These are phyloP conservation scores for Coriolopsis trogii DNA, from an alignment of 1,284 basidiomycete genomes.

Conservation along the genomic window DNA sequence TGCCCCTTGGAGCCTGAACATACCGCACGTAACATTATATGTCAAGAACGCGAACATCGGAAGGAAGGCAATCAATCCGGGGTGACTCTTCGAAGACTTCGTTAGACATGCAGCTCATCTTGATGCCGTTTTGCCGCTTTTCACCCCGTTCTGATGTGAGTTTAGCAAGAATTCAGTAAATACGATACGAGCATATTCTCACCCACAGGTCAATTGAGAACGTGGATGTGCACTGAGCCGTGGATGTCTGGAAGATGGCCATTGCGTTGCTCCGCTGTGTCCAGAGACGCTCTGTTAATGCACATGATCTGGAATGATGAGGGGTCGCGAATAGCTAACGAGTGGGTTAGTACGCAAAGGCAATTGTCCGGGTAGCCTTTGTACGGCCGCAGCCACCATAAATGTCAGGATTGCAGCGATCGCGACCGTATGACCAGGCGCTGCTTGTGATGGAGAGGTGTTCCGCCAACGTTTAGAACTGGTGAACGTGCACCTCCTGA, in stretches of 20 bases:
- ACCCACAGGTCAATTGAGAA: slow-evolving; percentile 38
- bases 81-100: slow-evolving; percentile 51
- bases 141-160: too few relatives aligned
- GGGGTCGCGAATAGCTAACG: background rate
- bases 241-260: slow-evolving; percentile 40
- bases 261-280: slow-evolving; percentile 36
- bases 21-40: slow-evolving; percentile 44
- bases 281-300: slow-evolving; percentile 1
- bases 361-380: too few relatives aligned
- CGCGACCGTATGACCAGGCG: too few relatives aligned
- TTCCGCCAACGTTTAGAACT: too few relatives aligned
- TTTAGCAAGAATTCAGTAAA: background rate
- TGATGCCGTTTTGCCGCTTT: slow-evolving; percentile 54
- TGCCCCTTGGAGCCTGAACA: slow-evolving; percentile 20
- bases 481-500: too few relatives aligned
- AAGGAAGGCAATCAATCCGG: slow-evolving; percentile 48
- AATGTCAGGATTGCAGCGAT: too few relatives aligned
- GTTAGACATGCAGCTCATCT: slow-evolving; percentile 48
- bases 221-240: slow-evolving; percentile 38
- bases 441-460: too few relatives aligned
- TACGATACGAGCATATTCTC: slow-evolving; percentile 1
- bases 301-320: background rate
- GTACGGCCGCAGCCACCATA: too few relatives aligned
- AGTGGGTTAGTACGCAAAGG: background rate
- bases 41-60: slow-evolving; percentile 48